A percentile compares a stretch with the other conserved stretches of the same genome.
Conservation (phyloP, 768 basidiomycete species). For the Hortiboletus campestris region DNA sequence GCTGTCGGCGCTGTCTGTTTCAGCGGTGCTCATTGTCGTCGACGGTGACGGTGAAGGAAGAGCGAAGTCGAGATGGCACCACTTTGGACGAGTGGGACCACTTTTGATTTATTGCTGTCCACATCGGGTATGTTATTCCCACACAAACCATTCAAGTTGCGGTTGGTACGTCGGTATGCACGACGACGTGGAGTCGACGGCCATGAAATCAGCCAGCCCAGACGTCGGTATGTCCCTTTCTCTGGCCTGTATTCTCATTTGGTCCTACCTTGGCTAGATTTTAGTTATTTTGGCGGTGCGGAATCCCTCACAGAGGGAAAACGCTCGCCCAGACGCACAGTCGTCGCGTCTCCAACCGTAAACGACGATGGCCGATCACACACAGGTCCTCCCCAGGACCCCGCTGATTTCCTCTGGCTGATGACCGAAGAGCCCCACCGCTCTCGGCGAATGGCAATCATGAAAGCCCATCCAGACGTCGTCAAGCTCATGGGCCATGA, state of each 20-base stretch:
- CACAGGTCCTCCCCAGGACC: constrained; percentile 64
- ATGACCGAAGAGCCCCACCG: constrained; percentile 99
- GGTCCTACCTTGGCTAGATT: constrained; percentile 44
- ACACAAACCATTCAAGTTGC: constrained; percentile 10
- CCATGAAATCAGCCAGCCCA: constrained; percentile 15
- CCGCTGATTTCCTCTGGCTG: constrained; percentile 89
- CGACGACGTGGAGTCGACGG: too few species aligned
- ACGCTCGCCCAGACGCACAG: constrained; percentile 52
- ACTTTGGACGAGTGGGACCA: constrained; percentile 25
- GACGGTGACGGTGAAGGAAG: background rate
- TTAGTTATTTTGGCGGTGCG: constrained; percentile 80
- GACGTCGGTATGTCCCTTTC: constrained; percentile 20
- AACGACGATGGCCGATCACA: constrained; percentile 42
- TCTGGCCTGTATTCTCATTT: background rate
- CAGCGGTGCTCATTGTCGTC: constrained; percentile 17
- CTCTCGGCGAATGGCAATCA: constrained; percentile 78
- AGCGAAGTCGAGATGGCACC: constrained; percentile 20
- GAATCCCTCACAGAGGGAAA: constrained; percentile 64
- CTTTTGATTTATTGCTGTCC: constrained; percentile 15
- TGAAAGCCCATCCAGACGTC: constrained; percentile 95
- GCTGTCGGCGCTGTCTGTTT: constrained; percentile 14
- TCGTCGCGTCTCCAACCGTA: constrained; percentile 38
- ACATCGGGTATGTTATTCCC: constrained; percentile 25
- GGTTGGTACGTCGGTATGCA: too few species aligned
- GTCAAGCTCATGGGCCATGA: constrained; percentile 97